Evolutionary conservation across 225 moss, liverwort and hornwort species (phyloP).

Genomic region (Neckera pumila): DNA sequence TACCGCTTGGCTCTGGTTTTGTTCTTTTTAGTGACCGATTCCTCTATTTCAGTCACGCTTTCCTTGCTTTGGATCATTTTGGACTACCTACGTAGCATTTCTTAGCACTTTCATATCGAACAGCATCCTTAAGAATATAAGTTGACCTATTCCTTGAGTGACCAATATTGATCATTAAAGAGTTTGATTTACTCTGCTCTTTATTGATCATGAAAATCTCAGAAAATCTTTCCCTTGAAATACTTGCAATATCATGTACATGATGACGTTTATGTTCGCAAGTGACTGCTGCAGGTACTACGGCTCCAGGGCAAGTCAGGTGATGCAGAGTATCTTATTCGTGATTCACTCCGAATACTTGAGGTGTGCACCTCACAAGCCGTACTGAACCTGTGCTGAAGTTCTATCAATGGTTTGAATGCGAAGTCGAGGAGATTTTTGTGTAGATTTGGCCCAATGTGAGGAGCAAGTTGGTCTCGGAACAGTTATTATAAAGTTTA

Average conservation of each 20-base stretch:
- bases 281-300: conserved; percentile 45
- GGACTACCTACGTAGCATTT: not conserved
- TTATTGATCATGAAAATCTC: not conserved
- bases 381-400: not conserved
- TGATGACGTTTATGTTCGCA: not conserved
- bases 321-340: conserved; percentile 75
- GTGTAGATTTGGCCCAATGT: not conserved
- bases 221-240: not conserved
- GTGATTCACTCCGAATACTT: conserved; percentile 68
- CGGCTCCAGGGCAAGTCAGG: conserved; percentile 58
- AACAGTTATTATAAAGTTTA: not conserved
- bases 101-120: not conserved
- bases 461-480: not conserved
- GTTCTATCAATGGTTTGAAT: not conserved
- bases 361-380: conserved; percentile 32
- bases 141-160: not conserved
- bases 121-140: not conserved
- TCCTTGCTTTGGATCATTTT: not conserved
- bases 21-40: not conserved
- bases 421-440: not conserved
- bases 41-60: not conserved
- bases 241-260: not conserved
- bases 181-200: not conserved
- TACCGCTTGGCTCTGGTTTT: not conserved
- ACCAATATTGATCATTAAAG: not conserved